Conservation (phyloP, 2,329 filamentous ascomycete genomes). For the Colletotrichum sp. region DNA sequence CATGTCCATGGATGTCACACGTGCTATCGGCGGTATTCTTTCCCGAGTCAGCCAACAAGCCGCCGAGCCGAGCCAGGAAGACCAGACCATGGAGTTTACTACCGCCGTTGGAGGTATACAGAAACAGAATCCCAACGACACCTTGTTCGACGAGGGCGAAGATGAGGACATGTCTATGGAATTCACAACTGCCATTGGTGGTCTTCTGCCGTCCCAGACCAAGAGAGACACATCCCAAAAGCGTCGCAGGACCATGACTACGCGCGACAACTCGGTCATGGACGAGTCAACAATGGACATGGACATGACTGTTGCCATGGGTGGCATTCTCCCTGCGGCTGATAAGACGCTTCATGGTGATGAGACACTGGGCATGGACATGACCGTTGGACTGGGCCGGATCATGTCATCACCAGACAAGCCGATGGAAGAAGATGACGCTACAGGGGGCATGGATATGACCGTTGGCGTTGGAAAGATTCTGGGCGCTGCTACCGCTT, state of each 20-base stretch:
- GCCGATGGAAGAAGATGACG: constrained; percentile 55
- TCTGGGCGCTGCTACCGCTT: constrained; percentile 27
- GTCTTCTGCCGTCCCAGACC: constrained; percentile 45
- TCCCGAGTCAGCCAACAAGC: constrained; percentile 36
- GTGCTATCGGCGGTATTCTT: constrained; percentile 80
- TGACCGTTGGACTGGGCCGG: constrained; percentile 67
- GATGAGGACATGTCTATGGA: constrained; percentile 83
- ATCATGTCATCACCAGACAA: constrained; percentile 43
- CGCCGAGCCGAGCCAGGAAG: constrained; percentile 36
- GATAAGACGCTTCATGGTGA: constrained; percentile 29
- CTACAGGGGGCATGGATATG: constrained; percentile 62
- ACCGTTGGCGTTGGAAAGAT: constrained; percentile 52
- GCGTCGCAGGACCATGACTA: constrained; percentile 29
- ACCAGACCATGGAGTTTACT: constrained; percentile 87
- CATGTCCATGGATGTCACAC: constrained; percentile 94
- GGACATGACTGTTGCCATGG: constrained; percentile 68
- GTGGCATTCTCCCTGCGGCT: constrained; percentile 52
- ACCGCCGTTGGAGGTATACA: constrained; percentile 76
- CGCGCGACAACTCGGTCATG: constrained; percentile 37
- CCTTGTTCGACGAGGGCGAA: constrained; percentile 35
- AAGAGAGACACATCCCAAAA: constrained; percentile 16
- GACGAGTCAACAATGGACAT: constrained; percentile 39
- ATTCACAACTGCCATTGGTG: constrained; percentile 70
- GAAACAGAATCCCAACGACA: constrained; percentile 28
- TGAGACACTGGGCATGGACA: constrained; percentile 68